Percentiles rank a stretch among this genome's conserved stretches.
These are phyloP conservation scores for Stagonosporopsis rhizophila DNA, from an alignment of 2,329 filamentous ascomycete genomes.

Conservation along the genomic window DNA sequence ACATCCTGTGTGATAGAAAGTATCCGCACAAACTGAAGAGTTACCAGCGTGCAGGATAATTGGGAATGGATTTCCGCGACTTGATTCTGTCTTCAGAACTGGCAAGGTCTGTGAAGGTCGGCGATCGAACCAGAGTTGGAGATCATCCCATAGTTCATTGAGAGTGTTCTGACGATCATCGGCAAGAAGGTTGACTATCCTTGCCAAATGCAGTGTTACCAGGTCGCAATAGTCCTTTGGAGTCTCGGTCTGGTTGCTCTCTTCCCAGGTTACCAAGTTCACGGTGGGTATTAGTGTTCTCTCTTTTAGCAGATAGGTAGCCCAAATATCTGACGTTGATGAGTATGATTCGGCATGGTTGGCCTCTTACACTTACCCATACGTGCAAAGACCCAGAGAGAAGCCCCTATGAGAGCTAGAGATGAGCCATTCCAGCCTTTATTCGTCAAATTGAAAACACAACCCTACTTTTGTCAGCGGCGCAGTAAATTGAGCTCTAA, in stretches of 20 bases:
- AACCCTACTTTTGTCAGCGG: neutral
- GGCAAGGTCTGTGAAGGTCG: neutral
- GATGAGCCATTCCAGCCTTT: constrained; percentile 1
- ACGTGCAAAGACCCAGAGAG: constrained; percentile 3
- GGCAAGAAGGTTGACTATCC: neutral
- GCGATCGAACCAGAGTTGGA: neutral
- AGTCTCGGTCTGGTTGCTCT: neutral
- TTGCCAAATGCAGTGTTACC: neutral
- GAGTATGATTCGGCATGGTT: neutral
- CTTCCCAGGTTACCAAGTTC: neutral
- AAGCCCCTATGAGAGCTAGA: neutral
- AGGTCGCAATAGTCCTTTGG: neutral
- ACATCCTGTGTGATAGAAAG: neutral
- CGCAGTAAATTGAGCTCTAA: neutral
- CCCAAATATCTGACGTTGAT: neutral
- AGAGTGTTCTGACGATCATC: neutral
- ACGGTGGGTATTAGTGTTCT: neutral
- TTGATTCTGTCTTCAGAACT: neutral
- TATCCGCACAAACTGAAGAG: neutral
- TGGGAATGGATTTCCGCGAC: neutral
- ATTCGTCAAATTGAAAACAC: constrained; percentile 1
- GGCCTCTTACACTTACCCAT: neutral
- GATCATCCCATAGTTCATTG: neutral
- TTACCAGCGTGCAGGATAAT: neutral
- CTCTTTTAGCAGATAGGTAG: neutral